Percentiles rank a stretch among this genome's conserved stretches.
phyloP scores from a whole-genome alignment of 116 monocot genomes.

The Dioscorea cayenensis region DNA sequence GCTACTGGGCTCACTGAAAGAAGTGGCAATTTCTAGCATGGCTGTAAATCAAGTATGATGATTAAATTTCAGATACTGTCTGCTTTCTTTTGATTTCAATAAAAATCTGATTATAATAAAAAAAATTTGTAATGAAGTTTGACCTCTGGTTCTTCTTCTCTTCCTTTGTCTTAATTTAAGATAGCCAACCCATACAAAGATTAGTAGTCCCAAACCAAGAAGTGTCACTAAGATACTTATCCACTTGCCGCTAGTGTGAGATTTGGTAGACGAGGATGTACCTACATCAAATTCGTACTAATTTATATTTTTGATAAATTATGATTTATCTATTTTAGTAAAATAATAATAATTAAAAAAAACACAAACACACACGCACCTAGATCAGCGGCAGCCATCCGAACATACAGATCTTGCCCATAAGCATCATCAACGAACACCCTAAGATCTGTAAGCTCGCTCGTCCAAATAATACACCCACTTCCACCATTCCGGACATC shows the following conservation, averaged over 20 bases:
- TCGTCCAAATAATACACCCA: conserved; percentile 1
- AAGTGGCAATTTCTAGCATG: background rate
- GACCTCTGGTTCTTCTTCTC: background rate
- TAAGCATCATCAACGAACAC: background rate
- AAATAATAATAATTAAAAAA: too few species aligned
- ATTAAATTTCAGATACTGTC: too few species aligned
- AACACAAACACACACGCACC: background rate
- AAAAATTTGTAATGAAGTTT: background rate
- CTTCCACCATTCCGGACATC: background rate
- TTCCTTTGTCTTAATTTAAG: conserved; percentile 1
- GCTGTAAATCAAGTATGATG: background rate
- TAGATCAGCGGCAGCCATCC: conserved; percentile 4
- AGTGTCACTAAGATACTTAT: too few species aligned
- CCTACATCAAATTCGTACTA: background rate
- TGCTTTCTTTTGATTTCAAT: too few species aligned
- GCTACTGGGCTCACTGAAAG: background rate
- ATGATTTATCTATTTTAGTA: too few species aligned
- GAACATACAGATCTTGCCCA: conserved; percentile 1
- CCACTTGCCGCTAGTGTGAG: background rate
- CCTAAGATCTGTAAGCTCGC: background rate
- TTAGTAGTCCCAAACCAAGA: too few species aligned
- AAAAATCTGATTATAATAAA: background rate
- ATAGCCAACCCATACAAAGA: background rate
- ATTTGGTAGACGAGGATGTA: background rate
- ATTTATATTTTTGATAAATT: too few species aligned